Conservation (phyloP, 139 green algal species). For the Eudorina sp. region DNA sequence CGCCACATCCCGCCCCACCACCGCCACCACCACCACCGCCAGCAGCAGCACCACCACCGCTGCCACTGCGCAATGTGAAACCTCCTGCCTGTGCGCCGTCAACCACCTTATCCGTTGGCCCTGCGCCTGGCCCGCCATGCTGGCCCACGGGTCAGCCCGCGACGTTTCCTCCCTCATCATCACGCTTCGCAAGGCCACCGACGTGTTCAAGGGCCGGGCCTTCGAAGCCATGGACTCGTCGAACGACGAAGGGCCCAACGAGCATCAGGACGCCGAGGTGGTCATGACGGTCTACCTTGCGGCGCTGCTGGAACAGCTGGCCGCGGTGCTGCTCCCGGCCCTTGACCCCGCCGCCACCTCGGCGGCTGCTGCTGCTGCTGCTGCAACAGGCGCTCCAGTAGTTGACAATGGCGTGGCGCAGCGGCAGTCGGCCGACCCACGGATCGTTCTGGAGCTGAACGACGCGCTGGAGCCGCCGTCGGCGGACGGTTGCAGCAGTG, state of each 20-base stretch:
- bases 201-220: not conserved
- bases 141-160: not conserved
- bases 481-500: no score
- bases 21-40: no score
- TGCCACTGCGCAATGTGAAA: no score
- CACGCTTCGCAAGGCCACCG: not conserved
- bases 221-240: not conserved
- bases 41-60: no score
- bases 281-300: not conserved
- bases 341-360: no score
- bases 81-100: not conserved
- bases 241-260: not conserved
- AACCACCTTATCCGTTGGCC: not conserved
- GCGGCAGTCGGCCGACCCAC: no score
- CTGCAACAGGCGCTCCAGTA: no score
- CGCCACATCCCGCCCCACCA: no score
- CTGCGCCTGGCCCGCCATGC: not conserved
- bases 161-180: not conserved
- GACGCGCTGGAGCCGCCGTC: not conserved
- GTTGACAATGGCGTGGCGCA: no score
- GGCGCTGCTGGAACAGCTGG: constrained; percentile 1
- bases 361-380: no score
- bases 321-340: not conserved
- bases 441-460: not conserved
- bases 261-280: not conserved